Percentiles rank a stretch among this genome's conserved stretches.
These are phyloP conservation scores for Bimuria novae-zelandiae DNA, from an alignment of 2,329 filamentous ascomycete genomes.

Conservation along the genomic window DNA sequence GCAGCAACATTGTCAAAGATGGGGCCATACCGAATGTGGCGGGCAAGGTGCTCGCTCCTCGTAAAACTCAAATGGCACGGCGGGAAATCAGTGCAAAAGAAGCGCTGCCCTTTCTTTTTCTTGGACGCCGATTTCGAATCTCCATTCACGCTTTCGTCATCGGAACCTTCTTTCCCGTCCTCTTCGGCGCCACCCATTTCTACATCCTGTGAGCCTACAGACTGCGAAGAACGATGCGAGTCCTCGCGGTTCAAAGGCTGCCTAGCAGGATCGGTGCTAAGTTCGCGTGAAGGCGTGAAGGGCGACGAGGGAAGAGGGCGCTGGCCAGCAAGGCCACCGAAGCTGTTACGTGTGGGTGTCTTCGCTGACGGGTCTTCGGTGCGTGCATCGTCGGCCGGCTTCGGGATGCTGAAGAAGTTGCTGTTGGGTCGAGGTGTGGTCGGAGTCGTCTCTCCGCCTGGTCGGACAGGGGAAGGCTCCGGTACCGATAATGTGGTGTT, in stretches of 20 bases:
- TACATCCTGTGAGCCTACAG: constrained; percentile 69
- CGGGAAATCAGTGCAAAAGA: constrained; percentile 94
- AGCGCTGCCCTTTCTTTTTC: constrained; percentile 96
- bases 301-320: constrained; percentile 51
- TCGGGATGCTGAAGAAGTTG: constrained; percentile 48
- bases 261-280: constrained; percentile 42
- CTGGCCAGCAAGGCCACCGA: constrained; percentile 53
- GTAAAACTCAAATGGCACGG: constrained; percentile 95
- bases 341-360: constrained; percentile 66
- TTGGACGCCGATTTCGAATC: constrained; percentile 76
- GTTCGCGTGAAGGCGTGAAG: constrained; percentile 52
- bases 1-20: not conserved
- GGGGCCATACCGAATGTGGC: constrained; percentile 78
- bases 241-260: constrained; percentile 56
- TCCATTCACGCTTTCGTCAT: constrained; percentile 55
- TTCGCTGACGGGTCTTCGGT: constrained; percentile 53
- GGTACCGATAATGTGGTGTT: constrained; percentile 58
- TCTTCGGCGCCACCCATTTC: constrained; percentile 79
- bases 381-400: constrained; percentile 38
- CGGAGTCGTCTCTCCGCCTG: constrained; percentile 60
- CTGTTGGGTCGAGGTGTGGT: constrained; percentile 58
- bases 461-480: constrained; percentile 48
- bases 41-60: constrained; percentile 89
- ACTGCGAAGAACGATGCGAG: constrained; percentile 65
- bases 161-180: constrained; percentile 59